Percentiles rank a stretch among this genome's conserved stretches.
These are phyloP conservation scores for Phytophthora syringae DNA, from an alignment of 352 stramenopile species.

Conservation along the genomic window DNA sequence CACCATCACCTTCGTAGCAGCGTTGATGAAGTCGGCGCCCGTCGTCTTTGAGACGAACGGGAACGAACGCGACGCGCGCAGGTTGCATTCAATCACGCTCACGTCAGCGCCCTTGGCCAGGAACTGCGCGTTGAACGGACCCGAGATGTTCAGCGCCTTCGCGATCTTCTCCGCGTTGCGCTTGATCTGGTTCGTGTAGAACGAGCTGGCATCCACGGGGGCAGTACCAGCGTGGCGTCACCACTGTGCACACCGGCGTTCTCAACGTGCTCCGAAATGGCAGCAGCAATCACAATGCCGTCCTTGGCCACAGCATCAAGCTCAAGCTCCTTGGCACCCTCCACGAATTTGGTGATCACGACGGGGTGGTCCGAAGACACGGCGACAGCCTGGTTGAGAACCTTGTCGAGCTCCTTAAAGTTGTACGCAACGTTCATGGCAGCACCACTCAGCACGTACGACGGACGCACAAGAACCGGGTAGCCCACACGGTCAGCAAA, in stretches of 20 bases:
- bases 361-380: conserved; percentile 97
- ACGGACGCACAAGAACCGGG: conserved; percentile 96
- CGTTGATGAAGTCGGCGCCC: conserved; percentile 98
- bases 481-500: conserved; percentile 96
- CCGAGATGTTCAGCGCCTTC: conserved; percentile 96
- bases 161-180: conserved; percentile 95
- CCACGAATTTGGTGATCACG: conserved; percentile 98
- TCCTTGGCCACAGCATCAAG: conserved; percentile 98
- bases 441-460: conserved; percentile 97
- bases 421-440: conserved; percentile 98
- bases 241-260: conserved; percentile 99
- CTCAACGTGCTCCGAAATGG: conserved; percentile 99
- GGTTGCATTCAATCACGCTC: conserved; percentile 99
- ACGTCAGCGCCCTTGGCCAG: conserved; percentile 99
- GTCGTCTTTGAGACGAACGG: conserved; percentile 99
- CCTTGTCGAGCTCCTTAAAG: conserved; percentile 88
- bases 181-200: conserved; percentile 98
- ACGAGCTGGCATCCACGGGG: conserved; percentile 98
- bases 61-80: conserved; percentile 98
- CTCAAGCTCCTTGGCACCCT: conserved; percentile 99
- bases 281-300: conserved; percentile 98
- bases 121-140: conserved; percentile 99
- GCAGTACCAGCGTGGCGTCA: conserved; percentile 98
- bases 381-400: conserved; percentile 92
- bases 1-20: conserved; percentile 97